Evolutionary conservation across 177 flowering plant genomes (phyloP).

Genomic region (Vitis hybrid): DNA sequence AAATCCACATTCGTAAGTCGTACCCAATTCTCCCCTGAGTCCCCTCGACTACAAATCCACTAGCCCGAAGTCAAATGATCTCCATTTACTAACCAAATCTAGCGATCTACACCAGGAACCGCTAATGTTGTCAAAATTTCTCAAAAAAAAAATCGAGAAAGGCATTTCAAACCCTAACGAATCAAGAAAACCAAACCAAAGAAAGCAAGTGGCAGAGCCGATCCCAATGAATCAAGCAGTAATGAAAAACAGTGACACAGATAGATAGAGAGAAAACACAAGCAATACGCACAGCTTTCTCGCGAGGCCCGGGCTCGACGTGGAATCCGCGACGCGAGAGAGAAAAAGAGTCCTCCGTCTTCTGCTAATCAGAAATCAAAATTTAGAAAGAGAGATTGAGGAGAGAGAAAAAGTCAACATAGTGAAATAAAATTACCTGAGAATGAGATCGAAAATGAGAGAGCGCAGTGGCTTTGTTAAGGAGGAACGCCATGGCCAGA

Average conservation of each 20-base stretch:
- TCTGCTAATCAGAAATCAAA: slow-evolving; percentile 22
- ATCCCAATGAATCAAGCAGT: not conserved
- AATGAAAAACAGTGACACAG: not conserved
- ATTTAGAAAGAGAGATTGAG: not conserved
- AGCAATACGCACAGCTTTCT: slow-evolving; percentile 63
- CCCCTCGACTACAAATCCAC: too few species aligned
- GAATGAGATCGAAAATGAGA: slow-evolving; percentile 46
- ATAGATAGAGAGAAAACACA: not conserved
- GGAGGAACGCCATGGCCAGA: slow-evolving; percentile 53
- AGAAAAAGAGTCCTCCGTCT: slow-evolving; percentile 27
- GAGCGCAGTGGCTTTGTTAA: slow-evolving; percentile 31
- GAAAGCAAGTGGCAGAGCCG: not conserved
- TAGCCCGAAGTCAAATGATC: too few species aligned
- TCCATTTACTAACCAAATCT: too few species aligned
- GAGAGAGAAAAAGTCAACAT: slow-evolving; percentile 6
- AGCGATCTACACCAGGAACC: too few species aligned
- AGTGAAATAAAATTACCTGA: slow-evolving; percentile 34
- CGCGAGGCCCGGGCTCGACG: slow-evolving; percentile 66
- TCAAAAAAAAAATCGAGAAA: too few species aligned
- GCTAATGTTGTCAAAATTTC: too few species aligned
- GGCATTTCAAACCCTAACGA: too few species aligned
- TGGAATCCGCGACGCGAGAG: slow-evolving; percentile 50
- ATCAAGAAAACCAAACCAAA: not conserved
- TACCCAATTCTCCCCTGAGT: too few species aligned
- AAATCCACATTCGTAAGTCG: too few species aligned